Evolutionary conservation across 1,139 yeast species (phyloP), one percentile per base, ranked within the genome.

Genomic region (Eremothecium gossypii): DNA sequence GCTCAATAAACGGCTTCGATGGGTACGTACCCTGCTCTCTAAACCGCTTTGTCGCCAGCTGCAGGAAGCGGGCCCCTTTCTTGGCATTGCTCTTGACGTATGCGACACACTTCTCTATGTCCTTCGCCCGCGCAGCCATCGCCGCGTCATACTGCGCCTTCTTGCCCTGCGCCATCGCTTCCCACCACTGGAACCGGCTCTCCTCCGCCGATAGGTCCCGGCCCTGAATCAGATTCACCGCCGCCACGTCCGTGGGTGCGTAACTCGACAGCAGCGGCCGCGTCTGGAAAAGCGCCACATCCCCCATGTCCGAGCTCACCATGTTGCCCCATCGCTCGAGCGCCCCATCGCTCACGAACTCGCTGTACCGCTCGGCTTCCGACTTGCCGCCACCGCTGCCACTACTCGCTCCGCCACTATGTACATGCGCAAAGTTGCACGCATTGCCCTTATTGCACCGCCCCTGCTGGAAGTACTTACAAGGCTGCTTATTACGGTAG

Each of bases 121-220:
- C 83, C 8, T 61, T 56, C 27, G 55, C 54, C 50, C 81, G 64
- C 10, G 68, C 65, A 5, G 54, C 53, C 41, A 76, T 55, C 41
- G 66, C 67, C 27, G 59, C 59, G 35, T 69, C 72, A 49, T 68
- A 72, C 20, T 64, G 67, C 0, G 65, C 60, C 3, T 71, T 13
- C 0, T 58, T 54, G 41, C 70, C 70, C 9, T 58, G 54, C 11
- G 62, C 56, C 38, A 53, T 58, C 0, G 80, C 76, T 41, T 70
- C 66, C 49, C 67, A 61, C 46, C 66, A 76, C 47, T 68, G 69
- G 43, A 70, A 62, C 42, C 83, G 61, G 31, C 66, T 61, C 52
- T 79, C 85, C 49, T 79, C 84, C 30, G 65, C 68, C 0, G 83
- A 77, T 27, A 71, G 55, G 50, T 79, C 85, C 49, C 81, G 60